Conservation (phyloP, 148 eudicot species). For the Amaranthus cruentus region DNA sequence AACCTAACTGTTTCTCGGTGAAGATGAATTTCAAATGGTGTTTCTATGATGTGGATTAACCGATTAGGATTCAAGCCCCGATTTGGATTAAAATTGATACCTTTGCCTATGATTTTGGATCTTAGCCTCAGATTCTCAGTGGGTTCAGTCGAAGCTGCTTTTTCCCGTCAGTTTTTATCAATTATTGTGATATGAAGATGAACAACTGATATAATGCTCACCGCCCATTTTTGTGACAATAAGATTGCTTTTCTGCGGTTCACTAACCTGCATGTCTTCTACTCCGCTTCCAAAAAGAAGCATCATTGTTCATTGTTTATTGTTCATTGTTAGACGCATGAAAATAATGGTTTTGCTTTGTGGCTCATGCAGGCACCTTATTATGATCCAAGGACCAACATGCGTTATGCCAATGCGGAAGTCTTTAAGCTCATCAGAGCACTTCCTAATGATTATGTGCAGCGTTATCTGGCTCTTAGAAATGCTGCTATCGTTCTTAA, state of each 20-base stretch:
- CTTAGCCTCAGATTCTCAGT: too few species aligned
- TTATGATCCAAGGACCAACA: constrained; percentile 85
- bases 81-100: too few species aligned
- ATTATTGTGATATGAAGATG: too few species aligned
- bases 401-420: constrained; percentile 83
- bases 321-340: neutral
- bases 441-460: constrained; percentile 86
- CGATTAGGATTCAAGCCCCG: too few species aligned
- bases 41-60: neutral
- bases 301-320: neutral
- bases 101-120: too few species aligned
- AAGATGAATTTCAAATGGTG: neutral
- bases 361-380: constrained; percentile 66
- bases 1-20: neutral
- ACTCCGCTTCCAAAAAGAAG: neutral
- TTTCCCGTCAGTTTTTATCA: too few species aligned
- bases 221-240: too few species aligned
- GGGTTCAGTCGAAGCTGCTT: too few species aligned
- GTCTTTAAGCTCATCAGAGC: constrained; percentile 78
- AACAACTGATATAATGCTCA: too few species aligned
- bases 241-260: neutral
- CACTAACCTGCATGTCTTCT: neutral
- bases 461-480: constrained; percentile 84
- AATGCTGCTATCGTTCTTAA: constrained; percentile 84
- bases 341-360: neutral